A percentile compares a stretch with the other conserved stretches of the same genome.
Conservation (phyloP, 164 flowering plant genomes). For the Litsea cubeba region DNA sequence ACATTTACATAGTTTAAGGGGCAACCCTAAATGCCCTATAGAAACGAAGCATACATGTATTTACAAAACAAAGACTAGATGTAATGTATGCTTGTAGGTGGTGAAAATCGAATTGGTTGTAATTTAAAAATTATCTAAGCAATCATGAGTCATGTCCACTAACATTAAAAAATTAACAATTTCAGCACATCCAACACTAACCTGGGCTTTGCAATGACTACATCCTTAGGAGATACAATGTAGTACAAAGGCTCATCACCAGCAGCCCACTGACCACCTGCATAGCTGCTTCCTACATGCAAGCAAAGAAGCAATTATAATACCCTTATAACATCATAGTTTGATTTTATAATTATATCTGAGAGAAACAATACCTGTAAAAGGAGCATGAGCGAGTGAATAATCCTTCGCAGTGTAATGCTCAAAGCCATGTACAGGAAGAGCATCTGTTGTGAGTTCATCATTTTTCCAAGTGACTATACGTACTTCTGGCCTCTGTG, state of each 20-base stretch:
- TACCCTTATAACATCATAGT: neutral
- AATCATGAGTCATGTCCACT: too few relatives aligned
- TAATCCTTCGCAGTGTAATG: conserved; percentile 98
- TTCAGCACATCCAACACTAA: conserved; percentile 16
- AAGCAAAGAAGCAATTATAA: conserved; percentile 14
- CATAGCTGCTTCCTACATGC: conserved; percentile 86
- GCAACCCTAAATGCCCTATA: neutral
- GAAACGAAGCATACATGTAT: neutral
- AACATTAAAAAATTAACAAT: too few relatives aligned
- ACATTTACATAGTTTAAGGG: neutral
- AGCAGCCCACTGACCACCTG: conserved; percentile 99
- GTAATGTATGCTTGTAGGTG: too few relatives aligned
- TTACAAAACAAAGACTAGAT: too few relatives aligned
- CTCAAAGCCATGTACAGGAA: conserved; percentile 97
- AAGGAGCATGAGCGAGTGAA: conserved; percentile 91
- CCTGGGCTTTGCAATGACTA: conserved; percentile 98
- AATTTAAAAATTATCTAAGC: too few relatives aligned
- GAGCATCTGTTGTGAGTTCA: conserved; percentile 94
- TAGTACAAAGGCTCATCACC: conserved; percentile 96
- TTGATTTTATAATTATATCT: neutral
- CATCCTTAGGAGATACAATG: conserved; percentile 94
- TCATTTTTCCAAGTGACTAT: conserved; percentile 94
- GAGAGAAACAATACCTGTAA: conserved; percentile 54
- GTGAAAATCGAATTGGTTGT: too few relatives aligned
- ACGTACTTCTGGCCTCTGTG: conserved; percentile 96